These are phyloP conservation scores for Psilocybe sp. DNA, from an alignment of 768 basidiomycete genomes.

Conservation along the genomic window DNA sequence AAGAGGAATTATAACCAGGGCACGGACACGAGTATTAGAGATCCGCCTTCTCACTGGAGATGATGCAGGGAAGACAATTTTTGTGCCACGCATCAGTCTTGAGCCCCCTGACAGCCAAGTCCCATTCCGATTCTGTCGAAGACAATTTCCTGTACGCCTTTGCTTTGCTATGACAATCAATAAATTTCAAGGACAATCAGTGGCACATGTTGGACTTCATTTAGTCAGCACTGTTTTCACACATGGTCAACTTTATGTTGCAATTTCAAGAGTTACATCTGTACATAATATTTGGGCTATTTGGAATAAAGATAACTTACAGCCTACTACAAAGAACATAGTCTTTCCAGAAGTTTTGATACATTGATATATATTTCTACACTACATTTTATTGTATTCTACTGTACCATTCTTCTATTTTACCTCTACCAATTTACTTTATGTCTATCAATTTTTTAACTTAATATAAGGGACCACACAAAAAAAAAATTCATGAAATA, in stretches of 20 bases:
- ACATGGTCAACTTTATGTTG: slow-evolving; percentile 47
- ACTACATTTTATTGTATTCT: no score
- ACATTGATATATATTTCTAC: neutral
- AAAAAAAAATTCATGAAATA: no score
- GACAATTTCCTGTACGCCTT: slow-evolving; percentile 39
- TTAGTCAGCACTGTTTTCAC: slow-evolving; percentile 30
- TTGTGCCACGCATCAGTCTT: slow-evolving; percentile 32
- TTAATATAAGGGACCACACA: no score
- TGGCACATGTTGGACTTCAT: slow-evolving; percentile 38
- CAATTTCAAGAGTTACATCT: slow-evolving; percentile 34
- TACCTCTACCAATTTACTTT: no score
- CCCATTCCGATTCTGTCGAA: slow-evolving; percentile 20
- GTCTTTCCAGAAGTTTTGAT: slow-evolving; percentile 18
- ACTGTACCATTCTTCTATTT: no score
- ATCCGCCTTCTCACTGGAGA: slow-evolving; percentile 28
- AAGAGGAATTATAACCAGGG: slow-evolving; percentile 23
- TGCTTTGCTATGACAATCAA: slow-evolving; percentile 45
- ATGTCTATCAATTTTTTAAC: no score
- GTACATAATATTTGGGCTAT: slow-evolving; percentile 22
- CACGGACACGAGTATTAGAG: slow-evolving; percentile 26
- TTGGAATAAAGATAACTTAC: neutral
- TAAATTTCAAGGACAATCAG: slow-evolving; percentile 44
- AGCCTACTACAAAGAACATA: slow-evolving; percentile 9
- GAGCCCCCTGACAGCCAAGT: slow-evolving; percentile 10
- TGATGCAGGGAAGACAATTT: slow-evolving; percentile 24